Conservation (phyloP, 148 eudicot species). For the Polygonum maritimum region DNA sequence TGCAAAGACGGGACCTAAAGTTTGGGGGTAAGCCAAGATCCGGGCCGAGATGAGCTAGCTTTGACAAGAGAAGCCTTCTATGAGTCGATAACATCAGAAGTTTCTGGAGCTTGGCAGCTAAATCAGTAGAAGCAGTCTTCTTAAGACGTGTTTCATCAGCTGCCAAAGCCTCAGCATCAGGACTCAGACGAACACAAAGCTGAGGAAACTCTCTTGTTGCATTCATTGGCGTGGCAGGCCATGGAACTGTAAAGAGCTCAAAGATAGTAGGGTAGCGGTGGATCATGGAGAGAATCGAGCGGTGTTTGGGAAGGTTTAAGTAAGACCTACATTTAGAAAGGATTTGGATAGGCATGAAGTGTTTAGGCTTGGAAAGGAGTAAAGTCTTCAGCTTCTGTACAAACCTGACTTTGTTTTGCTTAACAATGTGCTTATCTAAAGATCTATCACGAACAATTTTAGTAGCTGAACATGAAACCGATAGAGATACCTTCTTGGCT, state of each 20-base stretch:
- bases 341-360: constrained; percentile 62
- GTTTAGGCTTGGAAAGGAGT: constrained; percentile 87
- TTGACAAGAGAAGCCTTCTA: constrained; percentile 56
- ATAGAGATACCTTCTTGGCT: constrained; percentile 11
- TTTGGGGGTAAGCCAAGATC: constrained; percentile 80
- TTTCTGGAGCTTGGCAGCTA: constrained; percentile 68
- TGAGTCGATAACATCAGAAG: constrained; percentile 79
- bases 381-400: constrained; percentile 76
- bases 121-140: constrained; percentile 30
- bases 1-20: constrained; percentile 68
- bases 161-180: constrained; percentile 62
- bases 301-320: constrained; percentile 48
- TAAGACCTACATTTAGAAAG: constrained; percentile 72
- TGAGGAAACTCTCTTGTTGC: constrained; percentile 51
- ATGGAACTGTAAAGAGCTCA: constrained; percentile 75
- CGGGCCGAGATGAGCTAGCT: constrained; percentile 74
- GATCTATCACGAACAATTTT: constrained; percentile 56
- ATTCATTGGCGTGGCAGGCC: constrained; percentile 55
- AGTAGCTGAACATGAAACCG: constrained; percentile 36
- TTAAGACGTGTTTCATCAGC: constrained; percentile 44
- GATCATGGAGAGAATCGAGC: constrained; percentile 65
- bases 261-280: constrained; percentile 78
- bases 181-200: constrained; percentile 80
- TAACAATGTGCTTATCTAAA: constrained; percentile 72
- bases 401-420: constrained; percentile 70